Evolutionary conservation across 257 asterid genomes (phyloP).

Genomic region (Leptodermis oblonga): DNA sequence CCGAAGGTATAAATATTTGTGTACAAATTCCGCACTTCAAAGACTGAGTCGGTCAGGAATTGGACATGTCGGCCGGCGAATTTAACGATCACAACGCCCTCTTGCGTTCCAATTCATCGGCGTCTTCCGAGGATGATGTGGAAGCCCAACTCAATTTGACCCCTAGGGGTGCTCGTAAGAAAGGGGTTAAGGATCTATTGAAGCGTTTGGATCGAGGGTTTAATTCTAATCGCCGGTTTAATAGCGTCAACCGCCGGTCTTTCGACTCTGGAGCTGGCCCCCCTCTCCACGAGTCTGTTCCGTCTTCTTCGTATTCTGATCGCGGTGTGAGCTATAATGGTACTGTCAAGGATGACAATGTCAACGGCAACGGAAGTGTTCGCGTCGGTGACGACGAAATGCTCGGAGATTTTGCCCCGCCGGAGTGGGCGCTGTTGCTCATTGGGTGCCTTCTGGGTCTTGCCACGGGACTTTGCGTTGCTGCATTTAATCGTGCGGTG

Average conservation of each 20-base stretch:
- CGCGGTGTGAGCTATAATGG: constrained; percentile 19
- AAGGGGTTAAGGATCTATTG: constrained; percentile 40
- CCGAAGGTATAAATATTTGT: neutral
- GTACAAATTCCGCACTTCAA: neutral
- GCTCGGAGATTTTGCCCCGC: constrained; percentile 84
- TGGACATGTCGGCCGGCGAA: constrained; percentile 44
- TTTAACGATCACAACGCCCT: constrained; percentile 46
- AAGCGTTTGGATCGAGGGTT: constrained; percentile 39
- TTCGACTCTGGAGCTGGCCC: constrained; percentile 9
- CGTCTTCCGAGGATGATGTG: constrained; percentile 57
- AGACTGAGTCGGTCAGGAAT: neutral
- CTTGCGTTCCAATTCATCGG: constrained; percentile 52
- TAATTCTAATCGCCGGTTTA: constrained; percentile 28
- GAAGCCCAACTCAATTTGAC: constrained; percentile 49
- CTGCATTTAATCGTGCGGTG: constrained; percentile 93
- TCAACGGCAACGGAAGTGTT: constrained; percentile 11
- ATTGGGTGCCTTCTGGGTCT: constrained; percentile 92
- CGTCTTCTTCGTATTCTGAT: constrained; percentile 38
- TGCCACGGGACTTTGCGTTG: constrained; percentile 92
- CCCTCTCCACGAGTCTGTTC: constrained; percentile 22
- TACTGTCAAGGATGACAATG: neutral
- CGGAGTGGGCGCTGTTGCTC: constrained; percentile 96
- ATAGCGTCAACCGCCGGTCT: constrained; percentile 15
- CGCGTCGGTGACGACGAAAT: constrained; percentile 47
- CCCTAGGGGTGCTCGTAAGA: constrained; percentile 26